These are phyloP conservation scores for Endothia cerciana DNA, from an alignment of 2,329 filamentous ascomycete genomes.

Conservation along the genomic window DNA sequence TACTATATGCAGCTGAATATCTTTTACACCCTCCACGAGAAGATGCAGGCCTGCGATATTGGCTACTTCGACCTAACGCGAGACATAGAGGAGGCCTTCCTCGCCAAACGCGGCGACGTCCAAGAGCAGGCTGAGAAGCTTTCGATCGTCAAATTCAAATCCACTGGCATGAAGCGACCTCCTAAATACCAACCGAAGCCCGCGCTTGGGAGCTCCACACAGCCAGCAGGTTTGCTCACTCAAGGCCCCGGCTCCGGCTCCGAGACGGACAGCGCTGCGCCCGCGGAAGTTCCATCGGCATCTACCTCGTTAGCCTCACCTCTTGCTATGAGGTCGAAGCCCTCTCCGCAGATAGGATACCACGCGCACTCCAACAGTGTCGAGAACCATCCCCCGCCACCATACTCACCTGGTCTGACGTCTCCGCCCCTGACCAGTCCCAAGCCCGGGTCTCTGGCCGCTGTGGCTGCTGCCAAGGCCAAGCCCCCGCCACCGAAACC, in stretches of 20 bases:
- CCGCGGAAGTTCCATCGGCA: slow-evolving; percentile 19
- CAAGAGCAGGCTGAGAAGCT: slow-evolving; percentile 84
- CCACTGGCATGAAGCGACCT: slow-evolving; percentile 70
- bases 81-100: slow-evolving; percentile 90
- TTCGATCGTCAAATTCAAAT: slow-evolving; percentile 88
- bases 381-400: slow-evolving; percentile 66
- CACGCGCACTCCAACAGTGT: slow-evolving; percentile 46
- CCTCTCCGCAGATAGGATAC: slow-evolving; percentile 30
- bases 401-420: slow-evolving; percentile 60
- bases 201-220: slow-evolving; percentile 49
- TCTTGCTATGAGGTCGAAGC: slow-evolving; percentile 29
- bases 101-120: slow-evolving; percentile 85
- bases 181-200: slow-evolving; percentile 64
- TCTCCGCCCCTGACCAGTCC: slow-evolving; percentile 37
- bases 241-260: slow-evolving; percentile 47
- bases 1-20: slow-evolving; percentile 99
- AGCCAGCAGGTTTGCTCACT: slow-evolving; percentile 56
- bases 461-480: slow-evolving; percentile 58
- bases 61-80: slow-evolving; percentile 93
- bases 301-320: slow-evolving; percentile 8
- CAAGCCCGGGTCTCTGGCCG: slow-evolving; percentile 43
- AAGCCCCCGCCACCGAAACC: slow-evolving; percentile 77
- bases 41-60: slow-evolving; percentile 97
- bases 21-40: slow-evolving; percentile 97
- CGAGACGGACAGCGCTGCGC: slow-evolving; percentile 13